Evolutionary conservation across 768 basidiomycete species (phyloP), one percentile per base, ranked within the genome.

Genomic region (Phlegmacium glaucopus): DNA sequence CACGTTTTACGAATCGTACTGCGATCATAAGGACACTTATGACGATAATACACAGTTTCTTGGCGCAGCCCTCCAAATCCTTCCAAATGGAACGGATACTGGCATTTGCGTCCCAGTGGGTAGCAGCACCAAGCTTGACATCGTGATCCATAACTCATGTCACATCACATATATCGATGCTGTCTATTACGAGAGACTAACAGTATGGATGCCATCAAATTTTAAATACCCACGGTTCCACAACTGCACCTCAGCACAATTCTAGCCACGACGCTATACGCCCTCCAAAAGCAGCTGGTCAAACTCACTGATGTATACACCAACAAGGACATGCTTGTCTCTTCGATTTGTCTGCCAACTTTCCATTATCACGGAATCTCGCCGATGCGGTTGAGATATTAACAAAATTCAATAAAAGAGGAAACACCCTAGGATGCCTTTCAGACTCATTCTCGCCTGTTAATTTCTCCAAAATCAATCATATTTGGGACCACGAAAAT

Each of bases 381-480:
- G 70, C 74, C 13, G 53, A 56, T 3, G 63, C 75, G 11, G 74
- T 74, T 29, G 57, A 66, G 4, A 53, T 58, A 7, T 58, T 83
- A 6, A 72, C 67, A 2, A 61, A 64, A 4, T 68, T 77, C 50
- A 59, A 57, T 30, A 60, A 49, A 47, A 67, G 9, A 6, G 56
- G 56, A 3, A 45, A 51, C 26, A 71, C 77, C 18, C 59, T 85
- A 13, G 87, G 87, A 3, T 88, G 86, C 56, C 73, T 89, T 37
- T 77, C 82, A 9, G 76, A 78, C 53, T 78, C 11, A 67, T 69
- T n/a, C 55, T 53, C 28, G 26, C 61, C 39, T 15, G 48, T 30
- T 42, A 56, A n/a, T 10, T 51, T 47, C 25, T 16, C 25, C 27
- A 30, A 16, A 34, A 25, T 42, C 27, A 39, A 22, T 25, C 6